Conservation (phyloP, 805 yeast genomes). For the Pichia paraexigua region DNA sequence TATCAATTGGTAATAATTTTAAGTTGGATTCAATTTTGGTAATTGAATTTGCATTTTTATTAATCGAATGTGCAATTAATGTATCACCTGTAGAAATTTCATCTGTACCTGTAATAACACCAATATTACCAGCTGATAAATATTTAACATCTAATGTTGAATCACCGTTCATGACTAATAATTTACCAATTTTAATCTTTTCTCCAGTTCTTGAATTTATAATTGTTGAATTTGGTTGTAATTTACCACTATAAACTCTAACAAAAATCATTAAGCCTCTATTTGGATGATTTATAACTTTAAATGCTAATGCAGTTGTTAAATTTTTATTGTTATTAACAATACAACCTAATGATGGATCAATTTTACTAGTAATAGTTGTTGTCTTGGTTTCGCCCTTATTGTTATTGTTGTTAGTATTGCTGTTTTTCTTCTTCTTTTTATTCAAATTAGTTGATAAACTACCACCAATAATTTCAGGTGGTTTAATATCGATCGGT, state of each 20-base stretch:
- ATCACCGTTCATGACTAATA: slow-evolving; percentile 85
- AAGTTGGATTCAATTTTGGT: slow-evolving; percentile 35
- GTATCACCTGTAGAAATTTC: slow-evolving; percentile 89
- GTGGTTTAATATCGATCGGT: slow-evolving; percentile 56
- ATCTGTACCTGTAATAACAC: slow-evolving; percentile 73
- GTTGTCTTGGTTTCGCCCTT: slow-evolving; percentile 5
- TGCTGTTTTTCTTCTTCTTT: slow-evolving; percentile 14
- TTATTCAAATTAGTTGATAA: slow-evolving; percentile 13
- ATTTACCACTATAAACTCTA: slow-evolving; percentile 77
- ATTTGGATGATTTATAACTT: slow-evolving; percentile 78
- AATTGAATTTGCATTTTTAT: slow-evolving; percentile 32
- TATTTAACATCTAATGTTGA: slow-evolving; percentile 60
- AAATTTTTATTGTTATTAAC: slow-evolving; percentile 51
- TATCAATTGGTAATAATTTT: slow-evolving; percentile 61
- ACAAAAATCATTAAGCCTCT: slow-evolving; percentile 80
- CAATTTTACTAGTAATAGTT: slow-evolving; percentile 29
- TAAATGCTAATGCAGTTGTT: slow-evolving; percentile 80
- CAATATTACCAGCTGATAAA: slow-evolving; percentile 76
- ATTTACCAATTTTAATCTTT: slow-evolving; percentile 55
- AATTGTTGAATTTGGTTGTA: slow-evolving; percentile 55
- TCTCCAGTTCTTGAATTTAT: slow-evolving; percentile 64
- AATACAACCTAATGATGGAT: slow-evolving; percentile 40
- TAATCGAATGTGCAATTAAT: slow-evolving; percentile 51
- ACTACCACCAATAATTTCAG: slow-evolving; percentile 36
- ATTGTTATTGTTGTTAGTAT: neutral